Evolutionary conservation across 2,329 filamentous ascomycete genomes (phyloP).

Genomic region (Penicillium frequentans): DNA sequence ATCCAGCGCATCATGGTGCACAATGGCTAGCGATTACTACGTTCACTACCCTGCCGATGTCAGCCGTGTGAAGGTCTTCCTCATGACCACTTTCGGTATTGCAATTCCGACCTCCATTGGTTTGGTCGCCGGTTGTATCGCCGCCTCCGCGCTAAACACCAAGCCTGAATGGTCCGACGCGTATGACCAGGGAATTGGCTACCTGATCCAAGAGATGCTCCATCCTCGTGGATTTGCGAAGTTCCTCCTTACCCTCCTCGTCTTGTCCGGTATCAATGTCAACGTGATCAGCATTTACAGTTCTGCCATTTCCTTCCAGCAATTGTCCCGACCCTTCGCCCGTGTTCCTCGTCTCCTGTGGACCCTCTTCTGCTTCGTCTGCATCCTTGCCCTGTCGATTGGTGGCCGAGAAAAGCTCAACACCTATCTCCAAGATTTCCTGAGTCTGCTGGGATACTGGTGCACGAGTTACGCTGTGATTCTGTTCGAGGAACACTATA

Average conservation of each 20-base stretch:
- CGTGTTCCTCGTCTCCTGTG: constrained; percentile 51
- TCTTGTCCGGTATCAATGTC: constrained; percentile 37
- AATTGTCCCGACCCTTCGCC: constrained; percentile 45
- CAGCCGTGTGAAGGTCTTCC: constrained; percentile 22
- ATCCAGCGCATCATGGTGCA: constrained; percentile 23
- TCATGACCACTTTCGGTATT: constrained; percentile 24
- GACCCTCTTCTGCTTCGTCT: constrained; percentile 48
- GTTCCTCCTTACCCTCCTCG: constrained; percentile 38
- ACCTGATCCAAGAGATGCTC: constrained; percentile 21
- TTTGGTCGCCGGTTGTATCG: constrained; percentile 18
- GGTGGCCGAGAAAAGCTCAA: constrained; percentile 46
- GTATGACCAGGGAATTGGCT: constrained; percentile 24
- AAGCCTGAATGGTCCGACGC: constrained; percentile 18
- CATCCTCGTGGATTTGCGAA: constrained; percentile 27
- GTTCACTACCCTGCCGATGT: constrained; percentile 25
- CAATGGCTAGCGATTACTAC: constrained; percentile 27
- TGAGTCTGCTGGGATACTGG: constrained; percentile 53
- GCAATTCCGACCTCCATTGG: constrained; percentile 23
- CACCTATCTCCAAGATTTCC: constrained; percentile 48
- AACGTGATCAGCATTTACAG: constrained; percentile 49
- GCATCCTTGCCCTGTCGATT: constrained; percentile 48
- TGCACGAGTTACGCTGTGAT: constrained; percentile 52
- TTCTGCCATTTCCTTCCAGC: constrained; percentile 36
- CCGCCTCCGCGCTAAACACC: constrained; percentile 18
- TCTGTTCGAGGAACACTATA: constrained; percentile 50